Percentiles rank a stretch among this genome's conserved stretches.
phyloP scores from a whole-genome alignment of 495 filamentous ascomycete species.

The Paragyromitra xinjiangensis region DNA sequence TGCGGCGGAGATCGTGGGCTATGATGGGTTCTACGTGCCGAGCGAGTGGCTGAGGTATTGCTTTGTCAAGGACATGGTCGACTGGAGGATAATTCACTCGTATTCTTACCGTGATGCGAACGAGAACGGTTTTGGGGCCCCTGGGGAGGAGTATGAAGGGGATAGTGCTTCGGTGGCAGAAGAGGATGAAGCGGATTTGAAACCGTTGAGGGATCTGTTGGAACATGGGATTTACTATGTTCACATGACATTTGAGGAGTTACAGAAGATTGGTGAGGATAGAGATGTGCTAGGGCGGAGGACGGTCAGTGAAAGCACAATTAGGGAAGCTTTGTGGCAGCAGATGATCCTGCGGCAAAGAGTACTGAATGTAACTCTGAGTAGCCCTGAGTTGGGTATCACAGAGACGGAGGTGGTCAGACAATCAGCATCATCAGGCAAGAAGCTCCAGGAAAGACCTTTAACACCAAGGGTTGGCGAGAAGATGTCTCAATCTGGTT shows the following conservation, averaged over 20 bases:
- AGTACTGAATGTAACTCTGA: constrained; percentile 63
- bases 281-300: constrained; percentile 66
- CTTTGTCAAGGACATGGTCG: constrained; percentile 65
- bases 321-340: constrained; percentile 66
- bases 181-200: constrained; percentile 64
- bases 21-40: constrained; percentile 69
- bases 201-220: constrained; percentile 66
- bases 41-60: constrained; percentile 69
- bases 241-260: constrained; percentile 69
- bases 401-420: constrained; percentile 51
- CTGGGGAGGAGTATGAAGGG: constrained; percentile 40
- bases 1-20: constrained; percentile 67
- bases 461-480: constrained; percentile 45
- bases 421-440: constrained; percentile 36
- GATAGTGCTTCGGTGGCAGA: constrained; percentile 51
- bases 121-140: constrained; percentile 53
- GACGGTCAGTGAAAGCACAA: constrained; percentile 65
- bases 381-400: constrained; percentile 61
- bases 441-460: constrained; percentile 38
- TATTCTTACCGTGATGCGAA: constrained; percentile 62
- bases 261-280: constrained; percentile 65
- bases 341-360: constrained; percentile 66
- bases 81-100: constrained; percentile 62
- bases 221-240: constrained; percentile 70
- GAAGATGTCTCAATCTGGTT: constrained; percentile 50